Conservation (phyloP, 2,329 filamentous ascomycete genomes). For the Penicillium sp. region DNA sequence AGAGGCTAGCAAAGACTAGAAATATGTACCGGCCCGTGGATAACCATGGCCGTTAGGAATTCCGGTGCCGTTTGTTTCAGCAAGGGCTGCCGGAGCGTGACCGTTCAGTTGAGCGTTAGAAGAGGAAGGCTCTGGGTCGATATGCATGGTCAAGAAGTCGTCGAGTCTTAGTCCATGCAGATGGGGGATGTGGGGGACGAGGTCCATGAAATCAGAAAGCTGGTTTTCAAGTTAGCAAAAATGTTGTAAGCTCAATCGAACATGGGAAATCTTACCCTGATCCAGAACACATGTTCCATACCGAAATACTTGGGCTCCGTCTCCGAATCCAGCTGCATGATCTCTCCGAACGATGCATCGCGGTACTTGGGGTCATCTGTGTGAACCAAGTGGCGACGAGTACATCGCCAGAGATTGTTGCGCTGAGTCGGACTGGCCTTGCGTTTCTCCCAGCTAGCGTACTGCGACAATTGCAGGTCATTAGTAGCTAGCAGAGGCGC, state of each 20-base stretch:
- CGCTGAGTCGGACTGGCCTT: conserved; percentile 44
- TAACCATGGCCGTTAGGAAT: conserved; percentile 38
- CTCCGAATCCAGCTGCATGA: conserved; percentile 44
- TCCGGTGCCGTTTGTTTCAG: conserved; percentile 28
- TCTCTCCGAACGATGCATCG: conserved; percentile 39
- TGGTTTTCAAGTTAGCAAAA: conserved; percentile 22
- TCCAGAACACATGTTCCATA: conserved; percentile 54
- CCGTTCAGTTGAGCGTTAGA: conserved; percentile 32
- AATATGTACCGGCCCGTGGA: conserved; percentile 41
- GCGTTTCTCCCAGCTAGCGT: conserved; percentile 49
- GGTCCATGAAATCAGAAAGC: conserved; percentile 53
- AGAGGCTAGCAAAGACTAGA: conserved; percentile 27
- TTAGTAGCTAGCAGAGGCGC: conserved; percentile 51
- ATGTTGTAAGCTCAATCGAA: background rate
- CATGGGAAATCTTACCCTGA: conserved; percentile 40
- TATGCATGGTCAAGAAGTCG: conserved; percentile 42
- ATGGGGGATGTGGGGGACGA: conserved; percentile 50
- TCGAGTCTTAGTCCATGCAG: conserved; percentile 44
- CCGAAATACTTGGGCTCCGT: conserved; percentile 49
- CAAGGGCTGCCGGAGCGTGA: conserved; percentile 23
- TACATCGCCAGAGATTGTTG: conserved; percentile 49
- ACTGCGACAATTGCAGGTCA: conserved; percentile 38
- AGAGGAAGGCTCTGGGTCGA: conserved; percentile 37
- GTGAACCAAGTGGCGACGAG: conserved; percentile 47
- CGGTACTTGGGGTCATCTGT: conserved; percentile 40